Evolutionary conservation across 2,329 filamentous ascomycete genomes (phyloP).

Genomic region (Rachicladosporium sp.): DNA sequence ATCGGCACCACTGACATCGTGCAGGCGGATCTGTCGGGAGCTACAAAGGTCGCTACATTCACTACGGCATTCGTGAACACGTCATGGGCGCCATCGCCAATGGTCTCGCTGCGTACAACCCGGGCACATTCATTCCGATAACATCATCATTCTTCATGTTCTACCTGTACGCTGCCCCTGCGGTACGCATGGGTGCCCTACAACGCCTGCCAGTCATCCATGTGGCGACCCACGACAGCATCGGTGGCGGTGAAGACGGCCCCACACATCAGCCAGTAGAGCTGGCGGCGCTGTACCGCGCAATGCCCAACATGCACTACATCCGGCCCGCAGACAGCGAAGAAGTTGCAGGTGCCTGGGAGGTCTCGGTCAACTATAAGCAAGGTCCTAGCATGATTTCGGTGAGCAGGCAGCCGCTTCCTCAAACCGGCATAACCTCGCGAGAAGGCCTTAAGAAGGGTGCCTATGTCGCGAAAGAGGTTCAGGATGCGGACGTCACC

Average conservation of each 20-base stretch:
- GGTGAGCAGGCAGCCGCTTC: conserved; percentile 30
- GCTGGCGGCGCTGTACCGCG: conserved; percentile 24
- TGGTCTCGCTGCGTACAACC: conserved; percentile 26
- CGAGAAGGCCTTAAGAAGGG: conserved; percentile 28
- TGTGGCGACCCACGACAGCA: conserved; percentile 27
- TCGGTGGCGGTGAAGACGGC: conserved; percentile 26
- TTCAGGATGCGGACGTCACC: conserved; percentile 30
- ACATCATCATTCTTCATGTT: conserved; percentile 28
- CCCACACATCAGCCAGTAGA: conserved; percentile 28
- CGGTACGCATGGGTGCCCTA: conserved; percentile 27
- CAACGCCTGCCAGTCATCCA: conserved; percentile 26
- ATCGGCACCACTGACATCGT: neutral
- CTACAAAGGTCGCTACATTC: conserved; percentile 39
- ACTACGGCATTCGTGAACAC: conserved; percentile 50
- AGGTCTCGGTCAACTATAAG: conserved; percentile 28
- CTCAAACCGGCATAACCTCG: conserved; percentile 25
- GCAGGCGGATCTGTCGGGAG: conserved; percentile 42
- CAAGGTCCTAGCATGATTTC: conserved; percentile 33
- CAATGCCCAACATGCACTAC: conserved; percentile 28
- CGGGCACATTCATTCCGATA: conserved; percentile 25
- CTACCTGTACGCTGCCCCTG: conserved; percentile 27
- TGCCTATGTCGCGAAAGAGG: conserved; percentile 30
- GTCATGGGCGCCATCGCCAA: conserved; percentile 45
- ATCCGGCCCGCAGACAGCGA: conserved; percentile 26
- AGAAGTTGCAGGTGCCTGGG: conserved; percentile 30